These are phyloP conservation scores for Aspergillus brasiliensis DNA, from an alignment of 2,329 filamentous ascomycete genomes.

Conservation along the genomic window DNA sequence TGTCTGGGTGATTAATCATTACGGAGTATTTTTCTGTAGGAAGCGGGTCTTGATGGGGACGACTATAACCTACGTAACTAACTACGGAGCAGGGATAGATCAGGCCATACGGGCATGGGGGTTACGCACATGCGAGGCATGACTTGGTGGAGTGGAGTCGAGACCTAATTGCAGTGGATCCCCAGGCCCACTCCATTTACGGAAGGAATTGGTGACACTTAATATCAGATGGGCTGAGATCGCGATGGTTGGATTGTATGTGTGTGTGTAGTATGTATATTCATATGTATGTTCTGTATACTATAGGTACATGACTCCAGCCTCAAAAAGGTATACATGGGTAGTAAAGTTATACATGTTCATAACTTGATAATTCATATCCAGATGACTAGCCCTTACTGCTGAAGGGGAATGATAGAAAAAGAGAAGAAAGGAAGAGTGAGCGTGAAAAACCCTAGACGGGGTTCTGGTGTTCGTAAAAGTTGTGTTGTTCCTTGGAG, in stretches of 20 bases:
- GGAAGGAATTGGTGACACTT: too few relatives aligned
- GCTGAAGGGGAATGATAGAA: not conserved
- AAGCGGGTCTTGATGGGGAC: too few relatives aligned
- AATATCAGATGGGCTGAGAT: not conserved
- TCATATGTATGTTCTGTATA: not conserved
- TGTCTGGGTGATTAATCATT: too few relatives aligned
- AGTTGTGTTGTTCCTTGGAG: not conserved
- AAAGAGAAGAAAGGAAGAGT: not conserved
- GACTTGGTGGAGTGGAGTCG: too few relatives aligned
- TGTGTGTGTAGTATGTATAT: not conserved
- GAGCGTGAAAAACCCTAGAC: not conserved
- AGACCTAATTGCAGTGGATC: too few relatives aligned
- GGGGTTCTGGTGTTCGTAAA: conserved; percentile 6
- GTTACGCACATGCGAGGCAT: too few relatives aligned
- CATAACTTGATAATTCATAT: not conserved
- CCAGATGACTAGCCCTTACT: not conserved
- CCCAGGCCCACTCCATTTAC: too few relatives aligned
- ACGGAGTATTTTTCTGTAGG: too few relatives aligned
- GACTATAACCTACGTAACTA: too few relatives aligned
- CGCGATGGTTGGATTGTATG: not conserved
- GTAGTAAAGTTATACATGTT: not conserved
- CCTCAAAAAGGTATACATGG: not conserved
- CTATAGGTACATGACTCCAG: not conserved
- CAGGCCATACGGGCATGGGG: too few relatives aligned
- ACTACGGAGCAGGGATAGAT: too few relatives aligned